A percentile compares a stretch with the other conserved stretches of the same genome.
phyloP scores from a whole-genome alignment of 306 rosid genomes.

The Aeschynomene evenia region DNA sequence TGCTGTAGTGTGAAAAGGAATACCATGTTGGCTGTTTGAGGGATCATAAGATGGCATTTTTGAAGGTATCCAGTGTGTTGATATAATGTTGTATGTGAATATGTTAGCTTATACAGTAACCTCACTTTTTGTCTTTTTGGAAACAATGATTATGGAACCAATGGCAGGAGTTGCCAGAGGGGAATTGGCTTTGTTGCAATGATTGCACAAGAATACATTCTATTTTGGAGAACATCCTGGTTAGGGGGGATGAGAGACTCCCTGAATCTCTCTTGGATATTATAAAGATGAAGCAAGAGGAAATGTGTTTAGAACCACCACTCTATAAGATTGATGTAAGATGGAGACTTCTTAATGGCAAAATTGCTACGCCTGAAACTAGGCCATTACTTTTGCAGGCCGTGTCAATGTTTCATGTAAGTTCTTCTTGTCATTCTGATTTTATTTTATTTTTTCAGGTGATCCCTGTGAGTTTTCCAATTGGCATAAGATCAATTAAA shows the following conservation, averaged over 20 bases:
- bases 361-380: conserved; percentile 84
- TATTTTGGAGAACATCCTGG: conserved; percentile 65
- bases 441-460: neutral
- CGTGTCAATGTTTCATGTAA: conserved; percentile 83
- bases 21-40: conserved; percentile 96
- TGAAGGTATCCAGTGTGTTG: conserved; percentile 58
- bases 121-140: conserved; percentile 10
- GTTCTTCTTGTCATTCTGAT: conserved; percentile 26
- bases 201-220: conserved; percentile 81
- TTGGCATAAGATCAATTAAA: neutral
- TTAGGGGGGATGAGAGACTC: conserved; percentile 69
- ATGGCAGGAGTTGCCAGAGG: conserved; percentile 89
- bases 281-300: conserved; percentile 68
- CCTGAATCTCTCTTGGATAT: conserved; percentile 68
- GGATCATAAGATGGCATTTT: conserved; percentile 92
- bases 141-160: conserved; percentile 20
- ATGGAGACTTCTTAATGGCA: conserved; percentile 90
- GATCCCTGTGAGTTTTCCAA: conserved; percentile 1
- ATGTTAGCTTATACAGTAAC: conserved; percentile 5
- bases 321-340: conserved; percentile 63
- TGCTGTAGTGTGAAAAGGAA: conserved; percentile 91
- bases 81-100: conserved; percentile 28
- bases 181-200: conserved; percentile 89
- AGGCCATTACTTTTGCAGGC: conserved; percentile 79
- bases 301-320: conserved; percentile 51